These are phyloP conservation scores for Cunninghamia lanceolata DNA, from an alignment of 75 land plant genomes.

Conservation along the genomic window DNA sequence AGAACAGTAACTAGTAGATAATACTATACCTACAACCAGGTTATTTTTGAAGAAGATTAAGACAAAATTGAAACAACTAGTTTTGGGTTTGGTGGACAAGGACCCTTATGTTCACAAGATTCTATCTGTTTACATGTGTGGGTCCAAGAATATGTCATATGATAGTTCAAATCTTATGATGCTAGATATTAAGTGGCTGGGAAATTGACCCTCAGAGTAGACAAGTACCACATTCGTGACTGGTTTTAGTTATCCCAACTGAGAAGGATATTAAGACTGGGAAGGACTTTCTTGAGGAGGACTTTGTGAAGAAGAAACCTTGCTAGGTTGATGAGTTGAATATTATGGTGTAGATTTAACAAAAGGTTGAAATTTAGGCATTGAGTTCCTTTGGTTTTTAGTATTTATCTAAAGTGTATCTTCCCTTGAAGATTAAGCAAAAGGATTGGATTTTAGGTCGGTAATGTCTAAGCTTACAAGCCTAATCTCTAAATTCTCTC, in stretches of 20 bases:
- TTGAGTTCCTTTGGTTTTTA: constrained; percentile 85
- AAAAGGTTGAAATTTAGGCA: constrained; percentile 98
- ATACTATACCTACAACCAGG: constrained; percentile 52
- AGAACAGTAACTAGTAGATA: constrained; percentile 19
- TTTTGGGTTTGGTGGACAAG: constrained; percentile 87
- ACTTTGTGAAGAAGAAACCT: constrained; percentile 91
- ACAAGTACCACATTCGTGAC: constrained; percentile 92
- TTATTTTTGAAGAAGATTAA: constrained; percentile 77
- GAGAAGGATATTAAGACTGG: constrained; percentile 98
- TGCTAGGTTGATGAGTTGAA: constrained; percentile 88
- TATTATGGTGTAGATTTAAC: constrained; percentile 90
- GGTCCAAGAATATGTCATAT: constrained; percentile 98
- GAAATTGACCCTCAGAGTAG: constrained; percentile 87
- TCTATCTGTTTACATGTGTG: constrained; percentile 92
- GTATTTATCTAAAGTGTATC: constrained; percentile 89
- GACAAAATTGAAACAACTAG: constrained; percentile 83
- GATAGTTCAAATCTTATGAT: constrained; percentile 91
- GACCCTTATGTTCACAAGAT: constrained; percentile 97
- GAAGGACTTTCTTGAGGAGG: constrained; percentile 91
- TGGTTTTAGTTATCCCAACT: constrained; percentile 90
- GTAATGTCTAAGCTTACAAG: not conserved
- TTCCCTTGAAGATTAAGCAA: constrained; percentile 89
- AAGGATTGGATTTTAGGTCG: constrained; percentile 73
- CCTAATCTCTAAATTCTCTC: not conserved
- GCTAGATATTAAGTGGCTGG: constrained; percentile 96